Percentiles rank a stretch among this genome's conserved stretches.
Conservation (phyloP, 1,284 basidiomycete species). For the Albatrellus sp. region DNA sequence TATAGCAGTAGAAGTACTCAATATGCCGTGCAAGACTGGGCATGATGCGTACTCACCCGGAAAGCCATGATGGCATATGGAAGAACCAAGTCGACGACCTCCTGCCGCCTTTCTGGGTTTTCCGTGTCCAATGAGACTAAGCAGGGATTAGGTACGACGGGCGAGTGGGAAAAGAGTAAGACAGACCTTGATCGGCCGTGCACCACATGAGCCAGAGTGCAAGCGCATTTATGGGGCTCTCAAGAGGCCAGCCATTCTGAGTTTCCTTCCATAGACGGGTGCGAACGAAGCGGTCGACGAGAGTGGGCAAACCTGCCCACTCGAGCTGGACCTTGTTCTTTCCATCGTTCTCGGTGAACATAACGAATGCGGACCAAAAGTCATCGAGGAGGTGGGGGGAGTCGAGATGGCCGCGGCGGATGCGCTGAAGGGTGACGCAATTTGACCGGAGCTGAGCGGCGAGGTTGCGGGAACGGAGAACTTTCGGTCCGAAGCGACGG, state of each 20-base stretch:
- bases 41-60: slow-evolving; percentile 24
- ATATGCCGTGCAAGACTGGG: background rate
- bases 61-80: slow-evolving; percentile 45
- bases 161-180: background rate
- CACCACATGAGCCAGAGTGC: slow-evolving; percentile 59
- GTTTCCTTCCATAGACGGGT: slow-evolving; percentile 30
- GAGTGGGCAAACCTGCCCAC: slow-evolving; percentile 32
- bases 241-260: slow-evolving; percentile 42
- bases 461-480: slow-evolving; percentile 27
- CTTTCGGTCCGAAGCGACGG: slow-evolving; percentile 36
- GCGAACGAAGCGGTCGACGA: slow-evolving; percentile 34
- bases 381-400: slow-evolving; percentile 24
- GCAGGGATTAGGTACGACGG: background rate
- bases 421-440: slow-evolving; percentile 26
- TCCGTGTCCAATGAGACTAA: slow-evolving; percentile 37
- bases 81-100: slow-evolving; percentile 37
- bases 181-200: slow-evolving; percentile 35
- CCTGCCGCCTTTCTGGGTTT: slow-evolving; percentile 22
- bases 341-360: slow-evolving; percentile 69
- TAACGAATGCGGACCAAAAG: slow-evolving; percentile 45
- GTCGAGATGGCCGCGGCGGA: slow-evolving; percentile 27
- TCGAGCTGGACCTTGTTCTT: slow-evolving; percentile 54
- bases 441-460: slow-evolving; percentile 34
- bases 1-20: slow-evolving; percentile 13
- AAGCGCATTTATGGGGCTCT: slow-evolving; percentile 34